Conservation (phyloP, 768 basidiomycete species). For the Artomyces pyxidatus region DNA sequence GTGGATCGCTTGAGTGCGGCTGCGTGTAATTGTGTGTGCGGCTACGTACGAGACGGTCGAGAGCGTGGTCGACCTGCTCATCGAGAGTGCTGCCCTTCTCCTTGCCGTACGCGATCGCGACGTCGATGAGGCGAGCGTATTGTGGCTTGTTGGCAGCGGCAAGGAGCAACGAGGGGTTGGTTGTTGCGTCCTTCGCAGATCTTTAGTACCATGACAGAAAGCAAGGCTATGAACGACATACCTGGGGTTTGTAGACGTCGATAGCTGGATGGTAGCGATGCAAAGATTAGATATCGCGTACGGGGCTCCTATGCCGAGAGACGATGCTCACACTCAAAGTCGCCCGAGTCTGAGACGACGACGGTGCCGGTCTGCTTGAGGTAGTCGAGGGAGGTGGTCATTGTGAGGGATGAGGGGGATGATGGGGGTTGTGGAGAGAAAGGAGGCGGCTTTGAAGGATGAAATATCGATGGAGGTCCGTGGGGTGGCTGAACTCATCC, state of each 20-base stretch:
- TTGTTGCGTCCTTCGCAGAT: slow-evolving; percentile 78
- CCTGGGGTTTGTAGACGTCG: slow-evolving; percentile 94
- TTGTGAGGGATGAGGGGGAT: no score
- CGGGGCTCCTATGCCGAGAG: not conserved
- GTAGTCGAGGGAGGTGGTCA: slow-evolving; percentile 73
- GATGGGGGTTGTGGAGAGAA: no score
- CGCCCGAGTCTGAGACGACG: slow-evolving; percentile 96
- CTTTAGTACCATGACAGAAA: not conserved
- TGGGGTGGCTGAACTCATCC: no score
- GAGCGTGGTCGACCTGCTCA: slow-evolving; percentile 65
- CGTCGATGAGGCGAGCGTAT: slow-evolving; percentile 77
- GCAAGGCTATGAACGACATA: slow-evolving; percentile 20
- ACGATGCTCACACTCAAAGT: slow-evolving; percentile 64
- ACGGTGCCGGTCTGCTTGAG: slow-evolving; percentile 91
- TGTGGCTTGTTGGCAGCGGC: slow-evolving; percentile 85
- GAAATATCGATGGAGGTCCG: no score
- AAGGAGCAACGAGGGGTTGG: slow-evolving; percentile 93
- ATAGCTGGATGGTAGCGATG: slow-evolving; percentile 53
- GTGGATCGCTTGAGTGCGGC: slow-evolving; percentile 1
- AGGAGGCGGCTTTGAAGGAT: no score
- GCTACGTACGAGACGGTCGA: slow-evolving; percentile 76
- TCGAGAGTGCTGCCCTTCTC: slow-evolving; percentile 74
- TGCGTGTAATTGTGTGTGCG: not conserved
- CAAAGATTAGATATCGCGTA: slow-evolving; percentile 4
- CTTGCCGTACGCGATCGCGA: slow-evolving; percentile 69